These are phyloP conservation scores for Schizosaccharomyces pombe DNA, from an alignment of 805 yeast species.

Conservation along the genomic window ASM294v3 CU329670.1:3708001-3708500, in stretches of 20 bases:
- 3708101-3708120: background rate
- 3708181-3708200: background rate
- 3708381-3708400: too few species aligned
- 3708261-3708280: background rate
- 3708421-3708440: background rate
- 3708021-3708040: background rate
- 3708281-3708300: background rate
- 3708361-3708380: background rate
- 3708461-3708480: conserved; percentile 28
- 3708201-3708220: background rate
- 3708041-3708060: background rate
- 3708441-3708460: background rate
- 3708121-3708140: background rate
- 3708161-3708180: background rate
- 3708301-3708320: background rate
- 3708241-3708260: background rate
- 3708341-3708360: background rate
- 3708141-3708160: background rate
- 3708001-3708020: background rate
- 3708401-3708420: background rate
- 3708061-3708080: background rate
- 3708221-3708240: background rate
- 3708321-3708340: background rate
- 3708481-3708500: conserved; percentile 30
- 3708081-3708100: background rate